These are phyloP conservation scores for Saturnispora diversa DNA, from an alignment of 805 yeast genomes.

Conservation along the genomic window DNA sequence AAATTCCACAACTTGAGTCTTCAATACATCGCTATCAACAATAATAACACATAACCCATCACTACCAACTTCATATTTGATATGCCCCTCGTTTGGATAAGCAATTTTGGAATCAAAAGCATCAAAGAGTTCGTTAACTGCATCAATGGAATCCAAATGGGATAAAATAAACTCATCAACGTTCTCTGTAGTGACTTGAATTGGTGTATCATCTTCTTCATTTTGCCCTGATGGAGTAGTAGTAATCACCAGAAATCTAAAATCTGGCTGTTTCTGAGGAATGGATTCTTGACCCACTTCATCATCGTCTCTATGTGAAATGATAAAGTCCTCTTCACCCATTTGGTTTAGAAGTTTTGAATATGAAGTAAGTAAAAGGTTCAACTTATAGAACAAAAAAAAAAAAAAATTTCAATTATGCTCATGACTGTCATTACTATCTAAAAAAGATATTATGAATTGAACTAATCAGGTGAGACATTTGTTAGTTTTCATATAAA, in stretches of 20 bases:
- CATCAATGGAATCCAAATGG: conserved; percentile 35
- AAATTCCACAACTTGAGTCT: conserved; percentile 33
- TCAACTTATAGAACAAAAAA: too few species aligned
- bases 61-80: conserved; percentile 53
- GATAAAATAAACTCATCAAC: conserved; percentile 8
- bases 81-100: conserved; percentile 45
- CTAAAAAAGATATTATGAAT: too few species aligned
- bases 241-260: conserved; percentile 8
- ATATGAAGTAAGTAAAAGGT: too few species aligned
- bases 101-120: conserved; percentile 44
- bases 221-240: conserved; percentile 26
- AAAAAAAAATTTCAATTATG: too few species aligned
- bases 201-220: conserved; percentile 3
- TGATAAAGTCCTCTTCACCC: conserved; percentile 16
- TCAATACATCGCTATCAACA: conserved; percentile 36
- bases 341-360: too few species aligned
- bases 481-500: too few species aligned
- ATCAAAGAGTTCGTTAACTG: conserved; percentile 45
- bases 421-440: too few species aligned
- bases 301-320: conserved; percentile 14
- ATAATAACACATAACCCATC: conserved; percentile 52
- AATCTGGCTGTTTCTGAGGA: conserved; percentile 9
- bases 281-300: conserved; percentile 2
- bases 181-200: conserved; percentile 11
- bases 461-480: too few species aligned